Base-by-base conservation (phyloP, 352 stramenopile species). In the Pythium angustatum region DNA sequence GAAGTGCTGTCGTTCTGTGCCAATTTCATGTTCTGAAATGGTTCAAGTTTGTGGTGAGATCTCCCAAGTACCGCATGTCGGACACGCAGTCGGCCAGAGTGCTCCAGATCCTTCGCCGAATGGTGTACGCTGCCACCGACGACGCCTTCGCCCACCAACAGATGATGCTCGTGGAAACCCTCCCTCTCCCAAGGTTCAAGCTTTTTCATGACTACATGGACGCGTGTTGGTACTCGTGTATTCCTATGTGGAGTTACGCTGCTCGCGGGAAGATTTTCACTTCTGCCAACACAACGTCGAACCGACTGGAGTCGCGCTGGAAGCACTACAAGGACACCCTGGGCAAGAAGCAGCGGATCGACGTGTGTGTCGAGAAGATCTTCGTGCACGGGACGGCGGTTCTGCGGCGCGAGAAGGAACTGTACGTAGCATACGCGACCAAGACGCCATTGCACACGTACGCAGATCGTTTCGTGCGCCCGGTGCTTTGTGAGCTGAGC, bases 21-120 rank as follows among this genome's bases (percentile, higher is more conserved):
- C 40, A 65, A 5, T 76, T 72, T 33, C 64, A 76, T 24, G 60
- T 61, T 3, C 34, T 67, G 2, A 67, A 61, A 30, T 67, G 50
- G 50, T 61, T 67, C 43, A 55, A 61, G 31, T 30, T 31, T 9
- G 60, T 55, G 11, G 21, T 66, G 1, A 51, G 26, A 3, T 21
- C 10, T 8, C 21, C n/a, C 2, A 36, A 63, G 28, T 63, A 63
- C 44, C 10, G 21, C 3, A 27, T 63, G 26, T 15, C 1, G 5
- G 15, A 7, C 8, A 28, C 19, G 3, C 6, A 11, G 9, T 22
- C 8, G 3, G 40, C 11, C 2, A 8, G 30, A 3, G 54, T 62
- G 40, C 28, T 51, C 11, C 9, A 41, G 40, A 24, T 28, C 12
- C n/a, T 62, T 9, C 54, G 54, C 19, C 9, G 4, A 2, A 43